Percentiles rank a stretch among this genome's conserved stretches.
Conservation (phyloP, 2,329 filamentous ascomycete genomes). For the Pseudogymnoascus sp. region DNA sequence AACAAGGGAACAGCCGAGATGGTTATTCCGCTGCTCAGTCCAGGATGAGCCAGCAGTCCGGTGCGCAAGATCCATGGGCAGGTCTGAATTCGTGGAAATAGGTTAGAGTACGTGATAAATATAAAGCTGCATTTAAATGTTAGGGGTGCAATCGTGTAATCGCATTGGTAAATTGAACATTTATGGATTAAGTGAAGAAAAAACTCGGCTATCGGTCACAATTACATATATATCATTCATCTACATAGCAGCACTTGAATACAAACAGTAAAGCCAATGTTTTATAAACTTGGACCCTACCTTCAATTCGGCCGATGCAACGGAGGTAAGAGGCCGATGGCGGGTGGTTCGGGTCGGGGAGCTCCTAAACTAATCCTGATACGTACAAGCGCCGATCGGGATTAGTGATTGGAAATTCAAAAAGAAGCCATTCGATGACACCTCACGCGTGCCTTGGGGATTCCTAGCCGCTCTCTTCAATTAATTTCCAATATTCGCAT, state of each 20-base stretch:
- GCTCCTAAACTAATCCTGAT: conserved; percentile 3
- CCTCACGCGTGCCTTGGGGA: conserved; percentile 5
- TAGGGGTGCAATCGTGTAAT: not conserved
- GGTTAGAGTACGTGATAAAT: conserved; percentile 7
- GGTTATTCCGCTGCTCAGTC: conserved; percentile 31
- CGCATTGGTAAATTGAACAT: not conserved
- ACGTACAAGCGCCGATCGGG: not conserved
- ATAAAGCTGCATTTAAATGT: not conserved
- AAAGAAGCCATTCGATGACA: conserved; percentile 9
- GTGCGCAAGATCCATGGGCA: conserved; percentile 56
- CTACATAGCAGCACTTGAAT: not conserved
- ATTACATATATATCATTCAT: not conserved
- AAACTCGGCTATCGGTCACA: not conserved
- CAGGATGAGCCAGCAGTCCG: conserved; percentile 26
- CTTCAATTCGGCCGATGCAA: not conserved
- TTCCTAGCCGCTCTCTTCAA: not conserved
- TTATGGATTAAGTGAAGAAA: not conserved
- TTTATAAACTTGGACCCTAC: not conserved
- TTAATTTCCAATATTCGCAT: conserved; percentile 6
- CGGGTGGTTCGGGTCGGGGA: not conserved
- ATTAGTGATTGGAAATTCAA: conserved; percentile 8
- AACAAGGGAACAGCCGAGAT: conserved; percentile 49
- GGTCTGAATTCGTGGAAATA: conserved; percentile 64
- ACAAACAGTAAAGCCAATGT: not conserved
- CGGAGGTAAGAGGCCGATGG: not conserved